These are phyloP conservation scores for Bothriochloa decipiens DNA, from an alignment of 176 grass and related monocot species.

Conservation along the genomic window DNA sequence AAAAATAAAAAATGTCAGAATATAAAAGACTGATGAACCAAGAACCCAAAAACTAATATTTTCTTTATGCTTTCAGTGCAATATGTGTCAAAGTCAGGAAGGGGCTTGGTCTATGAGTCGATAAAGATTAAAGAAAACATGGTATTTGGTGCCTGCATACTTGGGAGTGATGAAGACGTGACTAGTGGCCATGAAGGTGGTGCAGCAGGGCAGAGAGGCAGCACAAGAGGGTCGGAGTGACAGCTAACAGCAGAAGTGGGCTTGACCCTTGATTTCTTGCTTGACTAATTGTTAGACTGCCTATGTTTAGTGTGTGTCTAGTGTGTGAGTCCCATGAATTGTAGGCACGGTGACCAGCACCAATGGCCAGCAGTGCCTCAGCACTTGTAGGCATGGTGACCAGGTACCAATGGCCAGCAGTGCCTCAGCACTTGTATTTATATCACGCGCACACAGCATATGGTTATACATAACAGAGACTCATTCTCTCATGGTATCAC, in stretches of 20 bases:
- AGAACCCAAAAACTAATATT: not conserved
- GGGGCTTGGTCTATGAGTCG: not conserved
- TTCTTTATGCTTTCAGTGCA: not conserved
- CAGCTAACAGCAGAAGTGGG: not conserved
- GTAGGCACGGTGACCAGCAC: too few species aligned
- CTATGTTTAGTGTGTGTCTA: too few species aligned
- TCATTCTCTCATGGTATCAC: too few species aligned
- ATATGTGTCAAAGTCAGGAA: not conserved
- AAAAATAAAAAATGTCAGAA: not conserved
- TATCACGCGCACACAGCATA: too few species aligned
- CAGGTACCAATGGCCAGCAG: too few species aligned
- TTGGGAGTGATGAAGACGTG: not conserved
- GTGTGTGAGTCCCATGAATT: too few species aligned
- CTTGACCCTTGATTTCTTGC: not conserved
- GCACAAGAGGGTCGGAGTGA: not conserved
- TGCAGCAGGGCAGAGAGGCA: not conserved
- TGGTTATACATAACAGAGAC: too few species aligned
- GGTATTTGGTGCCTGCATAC: not conserved
- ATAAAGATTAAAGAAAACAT: constrained; percentile 14
- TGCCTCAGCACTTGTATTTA: too few species aligned
- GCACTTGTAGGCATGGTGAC: too few species aligned
- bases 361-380: too few species aligned
- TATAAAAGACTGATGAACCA: not conserved
- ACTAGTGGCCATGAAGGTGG: not conserved
- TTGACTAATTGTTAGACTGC: not conserved